A percentile compares a stretch with the other conserved stretches of the same genome.
Evolutionary conservation across 768 basidiomycete species (phyloP).

Genomic region (Phanerochaete carnosa): DNA sequence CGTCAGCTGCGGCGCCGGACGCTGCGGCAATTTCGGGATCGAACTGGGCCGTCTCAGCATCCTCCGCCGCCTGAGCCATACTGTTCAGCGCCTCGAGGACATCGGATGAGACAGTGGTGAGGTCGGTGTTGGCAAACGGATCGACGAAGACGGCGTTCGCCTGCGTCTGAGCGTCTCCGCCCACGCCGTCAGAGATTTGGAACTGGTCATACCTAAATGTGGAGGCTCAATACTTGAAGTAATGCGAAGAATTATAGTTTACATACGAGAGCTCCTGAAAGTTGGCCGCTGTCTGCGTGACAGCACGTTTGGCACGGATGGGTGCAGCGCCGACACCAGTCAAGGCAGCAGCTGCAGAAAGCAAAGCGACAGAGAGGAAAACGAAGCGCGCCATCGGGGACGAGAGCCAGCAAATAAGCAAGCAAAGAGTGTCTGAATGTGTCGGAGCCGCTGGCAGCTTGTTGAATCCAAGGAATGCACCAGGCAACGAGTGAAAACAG

Average conservation of each 20-base stretch:
- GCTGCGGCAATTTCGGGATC: conserved; percentile 35
- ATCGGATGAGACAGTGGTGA: conserved; percentile 29
- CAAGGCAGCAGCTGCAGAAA: not conserved
- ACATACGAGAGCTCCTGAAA: conserved; percentile 9
- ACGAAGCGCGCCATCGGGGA: not conserved
- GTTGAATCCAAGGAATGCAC: not conserved
- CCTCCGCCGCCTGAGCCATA: conserved; percentile 36
- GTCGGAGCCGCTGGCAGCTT: conserved; percentile 1
- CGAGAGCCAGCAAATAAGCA: not conserved
- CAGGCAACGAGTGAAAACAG: not conserved
- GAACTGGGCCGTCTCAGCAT: conserved; percentile 34
- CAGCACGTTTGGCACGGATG: not conserved
- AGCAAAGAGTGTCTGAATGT: not conserved
- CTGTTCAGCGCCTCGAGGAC: conserved; percentile 25
- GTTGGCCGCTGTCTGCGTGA: not conserved
- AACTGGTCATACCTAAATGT: conserved; percentile 33
- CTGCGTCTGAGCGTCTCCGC: conserved; percentile 32
- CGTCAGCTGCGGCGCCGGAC: conserved; percentile 29
- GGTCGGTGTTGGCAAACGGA: conserved; percentile 31
- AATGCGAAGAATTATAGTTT: too few relatives aligned
- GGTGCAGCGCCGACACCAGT: not conserved
- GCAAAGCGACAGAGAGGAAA: not conserved
- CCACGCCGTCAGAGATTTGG: conserved; percentile 38
- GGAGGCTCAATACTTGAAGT: not conserved
- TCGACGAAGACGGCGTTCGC: conserved; percentile 38